phyloP scores from a whole-genome alignment of 1,284 basidiomycete genomes.

The Cryptococcus sp. region DNA sequence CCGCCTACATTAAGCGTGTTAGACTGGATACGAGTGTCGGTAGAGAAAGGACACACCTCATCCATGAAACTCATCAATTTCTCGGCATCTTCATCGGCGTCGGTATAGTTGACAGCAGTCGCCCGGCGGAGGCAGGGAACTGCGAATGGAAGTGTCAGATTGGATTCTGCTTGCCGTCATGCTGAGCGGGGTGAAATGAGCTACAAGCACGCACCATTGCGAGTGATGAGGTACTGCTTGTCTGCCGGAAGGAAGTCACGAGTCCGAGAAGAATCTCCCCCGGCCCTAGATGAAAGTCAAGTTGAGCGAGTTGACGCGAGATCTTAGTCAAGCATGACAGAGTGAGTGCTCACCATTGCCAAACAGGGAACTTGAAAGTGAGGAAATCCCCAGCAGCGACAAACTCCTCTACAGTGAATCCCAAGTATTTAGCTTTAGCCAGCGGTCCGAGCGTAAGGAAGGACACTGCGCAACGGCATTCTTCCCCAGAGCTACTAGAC shows the following conservation, averaged over 20 bases:
- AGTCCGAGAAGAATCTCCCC: constrained; percentile 76
- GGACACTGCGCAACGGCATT: neutral
- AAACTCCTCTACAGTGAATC: constrained; percentile 75
- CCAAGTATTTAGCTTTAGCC: neutral
- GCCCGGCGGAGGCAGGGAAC: constrained; percentile 91
- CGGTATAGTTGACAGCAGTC: constrained; percentile 87
- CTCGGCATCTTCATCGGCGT: constrained; percentile 91
- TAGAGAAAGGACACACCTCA: constrained; percentile 40
- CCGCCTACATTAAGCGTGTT: constrained; percentile 31
- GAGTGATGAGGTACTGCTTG: constrained; percentile 95
- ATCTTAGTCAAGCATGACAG: neutral
- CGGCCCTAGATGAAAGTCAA: constrained; percentile 65
- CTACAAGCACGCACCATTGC: constrained; percentile 61
- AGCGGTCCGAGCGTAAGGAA: neutral
- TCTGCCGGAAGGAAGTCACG: constrained; percentile 90
- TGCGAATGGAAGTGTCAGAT: constrained; percentile 55
- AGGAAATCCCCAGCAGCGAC: constrained; percentile 93
- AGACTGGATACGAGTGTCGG: neutral
- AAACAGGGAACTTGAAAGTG: constrained; percentile 92
- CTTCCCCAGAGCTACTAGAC: neutral
- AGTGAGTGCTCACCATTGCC: constrained; percentile 73
- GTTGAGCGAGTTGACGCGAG: neutral
- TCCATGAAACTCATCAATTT: constrained; percentile 66
- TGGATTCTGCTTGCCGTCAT: neutral
- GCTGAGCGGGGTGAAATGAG: neutral